These are phyloP conservation scores for Alternaria sp. DNA, from an alignment of 2,329 filamentous ascomycete species.

Conservation along the genomic window DNA sequence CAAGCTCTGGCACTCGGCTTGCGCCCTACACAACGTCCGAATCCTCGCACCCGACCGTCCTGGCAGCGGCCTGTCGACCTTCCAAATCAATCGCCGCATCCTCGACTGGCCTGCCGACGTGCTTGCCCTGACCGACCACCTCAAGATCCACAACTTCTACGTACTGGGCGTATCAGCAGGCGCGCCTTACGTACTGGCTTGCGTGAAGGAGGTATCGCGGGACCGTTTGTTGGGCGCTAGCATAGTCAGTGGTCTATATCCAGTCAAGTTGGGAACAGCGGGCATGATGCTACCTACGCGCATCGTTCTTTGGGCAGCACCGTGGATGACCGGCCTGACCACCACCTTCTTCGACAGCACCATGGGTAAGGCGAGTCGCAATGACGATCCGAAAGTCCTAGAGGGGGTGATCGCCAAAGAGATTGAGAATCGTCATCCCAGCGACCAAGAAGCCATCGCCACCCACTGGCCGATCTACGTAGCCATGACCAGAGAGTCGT, in stretches of 20 bases:
- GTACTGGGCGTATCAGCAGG: slow-evolving; percentile 59
- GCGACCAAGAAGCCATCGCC: slow-evolving; percentile 34
- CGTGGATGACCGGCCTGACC: slow-evolving; percentile 36
- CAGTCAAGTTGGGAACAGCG: slow-evolving; percentile 35
- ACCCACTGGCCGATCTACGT: slow-evolving; percentile 36
- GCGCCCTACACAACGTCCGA: slow-evolving; percentile 48
- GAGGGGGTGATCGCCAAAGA: slow-evolving; percentile 39
- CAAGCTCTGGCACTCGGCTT: slow-evolving; percentile 46
- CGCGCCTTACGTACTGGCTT: slow-evolving; percentile 59
- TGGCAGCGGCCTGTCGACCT: slow-evolving; percentile 55
- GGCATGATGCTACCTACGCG: slow-evolving; percentile 39
- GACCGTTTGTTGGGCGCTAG: slow-evolving; percentile 36
- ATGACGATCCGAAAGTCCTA: slow-evolving; percentile 36
- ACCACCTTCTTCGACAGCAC: slow-evolving; percentile 31
- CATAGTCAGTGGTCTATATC: slow-evolving; percentile 40
- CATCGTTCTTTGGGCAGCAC: slow-evolving; percentile 37
- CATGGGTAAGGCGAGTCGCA: slow-evolving; percentile 40
- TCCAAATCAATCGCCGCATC: slow-evolving; percentile 50
- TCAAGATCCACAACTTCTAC: slow-evolving; percentile 54
- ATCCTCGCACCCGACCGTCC: slow-evolving; percentile 57
- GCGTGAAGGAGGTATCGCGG: slow-evolving; percentile 52
- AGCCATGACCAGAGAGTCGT: slow-evolving; percentile 38
- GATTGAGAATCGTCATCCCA: slow-evolving; percentile 27
- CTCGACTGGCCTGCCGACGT: slow-evolving; percentile 57
- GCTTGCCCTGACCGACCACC: slow-evolving; percentile 51